Evolutionary conservation across 148 eudicot species (phyloP).

Genomic region (Nepenthes mirabilis): DNA sequence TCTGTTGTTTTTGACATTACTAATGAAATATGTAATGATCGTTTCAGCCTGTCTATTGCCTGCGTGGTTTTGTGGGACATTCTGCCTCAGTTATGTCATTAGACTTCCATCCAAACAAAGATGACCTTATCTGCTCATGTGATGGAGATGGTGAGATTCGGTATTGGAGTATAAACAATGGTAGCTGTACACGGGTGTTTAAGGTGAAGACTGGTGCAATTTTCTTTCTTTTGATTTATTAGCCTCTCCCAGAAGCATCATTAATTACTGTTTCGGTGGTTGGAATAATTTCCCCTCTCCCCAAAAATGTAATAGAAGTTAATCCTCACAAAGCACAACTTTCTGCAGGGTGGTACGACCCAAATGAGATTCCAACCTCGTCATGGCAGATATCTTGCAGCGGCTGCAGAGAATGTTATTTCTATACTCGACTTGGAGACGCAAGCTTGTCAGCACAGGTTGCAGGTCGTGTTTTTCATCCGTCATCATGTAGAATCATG

Average conservation of each 20-base stretch:
- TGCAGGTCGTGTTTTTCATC: conserved; percentile 34
- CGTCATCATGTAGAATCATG: no score
- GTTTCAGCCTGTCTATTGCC: conserved; percentile 60
- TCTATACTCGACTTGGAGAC: conserved; percentile 76
- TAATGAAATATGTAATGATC: background rate
- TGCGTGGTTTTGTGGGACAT: conserved; percentile 73
- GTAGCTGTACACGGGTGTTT: conserved; percentile 46
- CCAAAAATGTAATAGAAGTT: background rate
- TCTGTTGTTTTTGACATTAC: background rate
- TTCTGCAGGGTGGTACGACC: conserved; percentile 46
- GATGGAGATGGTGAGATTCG: conserved; percentile 82
- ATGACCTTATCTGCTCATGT: conserved; percentile 73
- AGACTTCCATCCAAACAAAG: conserved; percentile 76
- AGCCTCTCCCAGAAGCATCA: no score
- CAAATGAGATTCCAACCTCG: conserved; percentile 84
- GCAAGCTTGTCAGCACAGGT: conserved; percentile 54
- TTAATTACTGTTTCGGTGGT: no score
- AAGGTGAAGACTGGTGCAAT: conserved; percentile 28
- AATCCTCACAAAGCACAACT: background rate
- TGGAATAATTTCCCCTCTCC: no score
- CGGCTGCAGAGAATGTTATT: conserved; percentile 71
- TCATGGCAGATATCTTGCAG: conserved; percentile 71
- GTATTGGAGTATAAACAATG: conserved; percentile 67
- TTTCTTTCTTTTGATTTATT: no score
- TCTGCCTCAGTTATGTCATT: conserved; percentile 59